Percentiles rank a stretch among this genome's conserved stretches.
Evolutionary conservation across 2,329 filamentous ascomycete genomes (phyloP).

Genomic region (Verticillium isaacii): DNA sequence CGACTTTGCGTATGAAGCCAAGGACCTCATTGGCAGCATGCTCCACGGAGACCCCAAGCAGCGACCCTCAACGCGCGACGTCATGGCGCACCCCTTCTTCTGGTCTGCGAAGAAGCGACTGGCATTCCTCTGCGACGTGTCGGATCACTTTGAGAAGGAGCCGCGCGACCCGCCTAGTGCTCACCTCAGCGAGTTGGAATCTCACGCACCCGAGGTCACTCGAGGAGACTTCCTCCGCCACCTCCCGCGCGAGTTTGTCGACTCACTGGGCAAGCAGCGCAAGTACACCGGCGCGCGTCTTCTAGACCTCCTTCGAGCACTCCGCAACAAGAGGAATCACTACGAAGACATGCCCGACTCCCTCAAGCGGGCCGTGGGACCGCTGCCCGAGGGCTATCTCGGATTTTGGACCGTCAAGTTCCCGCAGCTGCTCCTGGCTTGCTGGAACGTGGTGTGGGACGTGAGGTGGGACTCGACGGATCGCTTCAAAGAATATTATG

Average conservation of each 20-base stretch:
- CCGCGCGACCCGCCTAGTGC: conserved; percentile 74
- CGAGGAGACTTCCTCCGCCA: conserved; percentile 72
- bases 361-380: conserved; percentile 65
- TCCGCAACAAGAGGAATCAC: conserved; percentile 96
- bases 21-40: conserved; percentile 84
- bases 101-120: conserved; percentile 88
- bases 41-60: conserved; percentile 46
- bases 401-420: conserved; percentile 79
- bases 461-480: conserved; percentile 59
- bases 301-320: conserved; percentile 79
- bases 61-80: conserved; percentile 68
- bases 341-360: conserved; percentile 91
- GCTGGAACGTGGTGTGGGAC: conserved; percentile 69
- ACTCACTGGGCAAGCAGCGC: conserved; percentile 86
- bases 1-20: conserved; percentile 80
- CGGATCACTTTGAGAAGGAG: conserved; percentile 94
- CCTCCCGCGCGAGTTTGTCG: conserved; percentile 77
- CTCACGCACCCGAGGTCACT: conserved; percentile 46
- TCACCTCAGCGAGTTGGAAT: conserved; percentile 57
- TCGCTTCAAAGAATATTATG: conserved; percentile 70
- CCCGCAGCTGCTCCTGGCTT: conserved; percentile 71
- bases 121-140: conserved; percentile 91
- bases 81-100: conserved; percentile 95
- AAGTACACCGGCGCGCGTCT: conserved; percentile 86
- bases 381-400: conserved; percentile 75